Base-by-base conservation (phyloP, 768 basidiomycete genomes). In the Lyophyllum atratum region DNA sequence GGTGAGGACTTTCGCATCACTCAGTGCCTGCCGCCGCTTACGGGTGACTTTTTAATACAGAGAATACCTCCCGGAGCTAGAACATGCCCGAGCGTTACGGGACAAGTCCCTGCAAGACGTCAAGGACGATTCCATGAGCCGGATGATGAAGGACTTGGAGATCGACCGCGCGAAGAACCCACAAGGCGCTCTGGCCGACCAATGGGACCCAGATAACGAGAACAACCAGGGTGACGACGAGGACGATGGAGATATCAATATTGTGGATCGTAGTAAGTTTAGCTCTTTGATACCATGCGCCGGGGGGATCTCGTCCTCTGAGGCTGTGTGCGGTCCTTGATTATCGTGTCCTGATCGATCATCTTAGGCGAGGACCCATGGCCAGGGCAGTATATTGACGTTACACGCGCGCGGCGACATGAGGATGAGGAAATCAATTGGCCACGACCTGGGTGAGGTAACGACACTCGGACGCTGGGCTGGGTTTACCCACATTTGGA, bases 61-160 rank as follows among this genome's bases (percentile, higher is more conserved):
- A 59, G 93, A 95, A 53, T 99, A 98, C 69, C 81, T 94, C 31
- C 95, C 95, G 0, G 95, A 98, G 67, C 81, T 98, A 5, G 81
- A 87, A 43, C 83, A 86, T 31, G 85, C 93, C 17, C 83, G 83
- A 15, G 80, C 78, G 8, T 76, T 78, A 3, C 82, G 87, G 26
- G 87, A 91, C 53, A 78, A 85, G 63, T 79, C 84, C 0, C 76
- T 92, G 9, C 79, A 83, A 51, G 83, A 81, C 39, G 76, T 77
- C 43, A 93, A 93, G 67, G 79, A 85, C 24, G 93, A 93, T 54
- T 92, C 89, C 0, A 78, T 95, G 76, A 81, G 79, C 62, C 78
- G 89, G 44, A 70, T 94, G 58, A 86, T 95, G 86, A 78, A 82
- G 54, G 94, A 95, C 70, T 82, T 95, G 31, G 78, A 79, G 7